Conservation (phyloP, 1,284 basidiomycete species). For the Lignosus rhinocerotis region DNA sequence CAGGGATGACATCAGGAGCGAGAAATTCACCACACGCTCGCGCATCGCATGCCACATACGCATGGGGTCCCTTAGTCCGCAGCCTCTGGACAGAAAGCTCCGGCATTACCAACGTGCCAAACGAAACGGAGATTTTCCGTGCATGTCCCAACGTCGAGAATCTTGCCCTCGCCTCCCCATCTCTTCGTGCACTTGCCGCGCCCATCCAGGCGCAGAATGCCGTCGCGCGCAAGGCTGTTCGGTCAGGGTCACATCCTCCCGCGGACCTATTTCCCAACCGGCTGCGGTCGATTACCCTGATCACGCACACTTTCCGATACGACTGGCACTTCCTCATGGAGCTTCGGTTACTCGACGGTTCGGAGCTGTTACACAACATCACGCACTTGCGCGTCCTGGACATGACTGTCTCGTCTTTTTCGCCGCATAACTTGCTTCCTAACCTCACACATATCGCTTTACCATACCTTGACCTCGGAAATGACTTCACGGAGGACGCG, state of each 20-base stretch:
- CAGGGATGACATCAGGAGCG: constrained; percentile 13
- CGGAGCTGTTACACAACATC: constrained; percentile 26
- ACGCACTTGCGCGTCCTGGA: constrained; percentile 30
- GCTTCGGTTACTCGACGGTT: constrained; percentile 13
- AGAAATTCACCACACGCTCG: not conserved
- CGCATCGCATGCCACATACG: not conserved
- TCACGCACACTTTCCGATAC: constrained; percentile 29
- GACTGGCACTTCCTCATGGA: constrained; percentile 29
- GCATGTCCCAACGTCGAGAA: constrained; percentile 27
- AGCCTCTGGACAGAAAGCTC: constrained; percentile 31
- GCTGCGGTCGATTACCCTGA: constrained; percentile 26
- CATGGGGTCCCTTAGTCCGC: constrained; percentile 25
- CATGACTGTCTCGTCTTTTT: constrained; percentile 26
- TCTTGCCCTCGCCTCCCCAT: constrained; percentile 26
- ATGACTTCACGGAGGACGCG: constrained; percentile 17
- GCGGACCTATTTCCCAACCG: constrained; percentile 8
- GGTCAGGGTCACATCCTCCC: not conserved
- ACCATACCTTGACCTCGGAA: constrained; percentile 28
- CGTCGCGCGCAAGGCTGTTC: not conserved
- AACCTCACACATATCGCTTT: constrained; percentile 32
- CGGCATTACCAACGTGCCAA: constrained; percentile 20
- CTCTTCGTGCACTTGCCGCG: constrained; percentile 25
- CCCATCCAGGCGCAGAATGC: constrained; percentile 14
- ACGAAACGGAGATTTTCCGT: constrained; percentile 25
- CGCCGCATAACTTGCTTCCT: constrained; percentile 29